Percentiles rank a stretch among this genome's conserved stretches.
phyloP scores from a whole-genome alignment of 1,284 basidiomycete genomes.

The Uromyces viciae-fabae region DNA sequence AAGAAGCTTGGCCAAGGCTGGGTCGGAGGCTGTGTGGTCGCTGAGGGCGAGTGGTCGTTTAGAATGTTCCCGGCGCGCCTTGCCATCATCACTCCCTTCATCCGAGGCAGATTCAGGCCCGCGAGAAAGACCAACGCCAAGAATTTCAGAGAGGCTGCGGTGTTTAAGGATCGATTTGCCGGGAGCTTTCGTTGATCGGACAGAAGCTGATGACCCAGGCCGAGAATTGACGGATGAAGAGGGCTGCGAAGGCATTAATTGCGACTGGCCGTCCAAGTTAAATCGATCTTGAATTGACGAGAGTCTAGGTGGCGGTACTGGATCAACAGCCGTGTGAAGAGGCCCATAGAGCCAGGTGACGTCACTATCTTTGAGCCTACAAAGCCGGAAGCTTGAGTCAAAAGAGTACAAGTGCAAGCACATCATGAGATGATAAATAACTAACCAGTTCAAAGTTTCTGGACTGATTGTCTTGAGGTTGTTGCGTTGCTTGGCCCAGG shows the following conservation, averaged over 20 bases:
- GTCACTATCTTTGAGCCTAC: slow-evolving; percentile 97
- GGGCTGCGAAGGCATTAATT: slow-evolving; percentile 51
- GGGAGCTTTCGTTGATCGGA: slow-evolving; percentile 24
- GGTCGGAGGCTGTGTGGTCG: slow-evolving; percentile 48
- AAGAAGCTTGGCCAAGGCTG: slow-evolving; percentile 47
- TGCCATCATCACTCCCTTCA: slow-evolving; percentile 52
- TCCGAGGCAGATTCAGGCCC: slow-evolving; percentile 58
- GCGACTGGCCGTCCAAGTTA: slow-evolving; percentile 57
- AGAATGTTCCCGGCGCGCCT: slow-evolving; percentile 38
- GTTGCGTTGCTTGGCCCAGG: slow-evolving; percentile 99
- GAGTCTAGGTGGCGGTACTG: slow-evolving; percentile 60
- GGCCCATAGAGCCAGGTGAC: slow-evolving; percentile 99
- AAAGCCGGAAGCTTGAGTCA: slow-evolving; percentile 26
- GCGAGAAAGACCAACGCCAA: slow-evolving; percentile 57
- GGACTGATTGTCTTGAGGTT: slow-evolving; percentile 91
- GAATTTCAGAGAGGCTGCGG: slow-evolving; percentile 83
- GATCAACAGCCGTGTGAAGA: slow-evolving; percentile 80
- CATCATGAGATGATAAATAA: slow-evolving; percentile 12
- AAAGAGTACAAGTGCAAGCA: slow-evolving; percentile 36
- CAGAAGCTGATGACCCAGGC: slow-evolving; percentile 16
- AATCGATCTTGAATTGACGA: slow-evolving; percentile 61
- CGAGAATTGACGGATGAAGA: slow-evolving; percentile 53
- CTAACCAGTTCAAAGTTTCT: slow-evolving; percentile 96
- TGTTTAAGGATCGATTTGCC: slow-evolving; percentile 92
- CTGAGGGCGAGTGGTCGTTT: slow-evolving; percentile 33